Base-by-base conservation (phyloP, 352 stramenopile species). In the Plasmopara muralis region DNA sequence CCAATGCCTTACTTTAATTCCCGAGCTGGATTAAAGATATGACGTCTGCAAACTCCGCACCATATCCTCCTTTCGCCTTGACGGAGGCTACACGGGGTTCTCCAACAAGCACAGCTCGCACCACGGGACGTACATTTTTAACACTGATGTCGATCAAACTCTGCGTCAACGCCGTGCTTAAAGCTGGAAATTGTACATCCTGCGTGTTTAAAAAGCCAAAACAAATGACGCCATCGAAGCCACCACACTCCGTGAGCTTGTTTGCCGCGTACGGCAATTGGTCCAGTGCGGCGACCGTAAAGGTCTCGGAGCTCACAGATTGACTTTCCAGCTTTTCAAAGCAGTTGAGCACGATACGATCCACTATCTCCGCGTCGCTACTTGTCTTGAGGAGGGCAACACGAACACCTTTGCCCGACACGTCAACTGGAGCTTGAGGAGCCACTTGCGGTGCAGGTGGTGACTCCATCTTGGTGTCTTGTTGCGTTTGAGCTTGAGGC, bases 81-180 rank as follows among this genome's bases (percentile, higher is more conserved):
- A 90, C 80, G 1, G 77, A 87, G 3, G 83, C 83, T 9, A 85
- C 70, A 34, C 77, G 79, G 16, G 77, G 75, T 48, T 93, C 83
- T 3, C 81, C 83, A 9, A 85, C 74, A 49, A 93, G 90, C 33
- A 93, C 64, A 3, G 68, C 81, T 33, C 80, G 80, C 25, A 93
- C 68, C 15, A 93, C 75, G 2, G 83, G 83, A 48, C 87, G 84
- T 33, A 80, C 64, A 55, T 83, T 89, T 50, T 83, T 74, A 28
- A 93, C 67, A 56, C 83, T 91, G 43, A 93, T 87, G 54, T 91
- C 78, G 9, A 91, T 89, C 51, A 93, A 77, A 43, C 77, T 74
- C 60, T 91, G 77, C 30, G 75, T 82, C 33, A 93, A 43, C 13
- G 71, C 60, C 9, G 77, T 48, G 42, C 75, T 74, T n/a, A 88